Conservation (phyloP, 805 yeast species). For the Saccharomycopsis capsularis region DNA sequence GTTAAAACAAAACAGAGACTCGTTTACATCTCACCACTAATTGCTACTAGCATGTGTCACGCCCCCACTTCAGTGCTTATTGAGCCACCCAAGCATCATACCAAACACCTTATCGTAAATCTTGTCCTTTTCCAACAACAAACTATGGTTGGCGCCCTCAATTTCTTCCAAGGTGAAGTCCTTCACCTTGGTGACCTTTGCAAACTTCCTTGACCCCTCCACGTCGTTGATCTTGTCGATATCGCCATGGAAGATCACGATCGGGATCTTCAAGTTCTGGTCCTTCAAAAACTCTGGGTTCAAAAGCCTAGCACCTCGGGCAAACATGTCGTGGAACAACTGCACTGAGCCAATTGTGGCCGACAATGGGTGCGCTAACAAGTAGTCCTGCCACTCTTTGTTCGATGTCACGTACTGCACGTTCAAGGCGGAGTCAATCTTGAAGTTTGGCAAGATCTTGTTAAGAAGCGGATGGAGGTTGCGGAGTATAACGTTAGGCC, state of each 20-base stretch:
- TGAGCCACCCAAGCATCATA: conserved; percentile 2
- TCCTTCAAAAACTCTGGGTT: conserved; percentile 28
- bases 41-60: too few relatives aligned
- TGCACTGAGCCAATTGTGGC: conserved; percentile 52
- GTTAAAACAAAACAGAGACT: too few relatives aligned
- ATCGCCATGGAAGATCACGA: conserved; percentile 56
- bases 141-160: conserved; percentile 28
- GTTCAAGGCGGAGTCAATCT: conserved; percentile 48
- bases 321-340: conserved; percentile 53
- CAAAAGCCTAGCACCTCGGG: conserved; percentile 50
- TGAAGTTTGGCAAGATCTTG: conserved; percentile 39
- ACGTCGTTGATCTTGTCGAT: conserved; percentile 58
- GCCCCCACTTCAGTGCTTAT: not conserved
- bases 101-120: conserved; percentile 25
- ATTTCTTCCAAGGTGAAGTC: conserved; percentile 20
- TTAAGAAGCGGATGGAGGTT: conserved; percentile 36
- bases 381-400: conserved; percentile 37
- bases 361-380: conserved; percentile 32
- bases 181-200: conserved; percentile 29
- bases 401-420: conserved; percentile 50
- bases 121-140: conserved; percentile 37
- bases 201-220: conserved; percentile 39
- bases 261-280: conserved; percentile 34
- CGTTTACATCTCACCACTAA: too few relatives aligned
- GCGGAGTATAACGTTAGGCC: conserved; percentile 43